Conservation (phyloP, 768 basidiomycete species). For the Crucibulum laeve region DNA sequence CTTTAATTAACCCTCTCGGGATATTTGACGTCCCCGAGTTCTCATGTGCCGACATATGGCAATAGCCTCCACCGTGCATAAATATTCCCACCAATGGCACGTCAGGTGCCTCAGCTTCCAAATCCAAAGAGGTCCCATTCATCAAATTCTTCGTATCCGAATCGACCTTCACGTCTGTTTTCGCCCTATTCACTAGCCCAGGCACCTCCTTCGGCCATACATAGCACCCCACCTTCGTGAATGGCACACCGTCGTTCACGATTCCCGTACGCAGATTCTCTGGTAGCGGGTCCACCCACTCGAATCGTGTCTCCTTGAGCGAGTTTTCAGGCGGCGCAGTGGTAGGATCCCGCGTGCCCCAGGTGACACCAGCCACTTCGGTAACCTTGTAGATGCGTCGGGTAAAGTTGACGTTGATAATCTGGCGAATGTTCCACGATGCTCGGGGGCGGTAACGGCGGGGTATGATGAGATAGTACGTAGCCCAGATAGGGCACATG, state of each 20-base stretch:
- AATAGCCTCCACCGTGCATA: slow-evolving; percentile 53
- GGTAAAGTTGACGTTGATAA: slow-evolving; percentile 47
- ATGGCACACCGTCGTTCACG: slow-evolving; percentile 32
- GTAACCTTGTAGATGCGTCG: slow-evolving; percentile 49
- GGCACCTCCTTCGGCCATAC: slow-evolving; percentile 38
- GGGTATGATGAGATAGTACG: slow-evolving; percentile 39
- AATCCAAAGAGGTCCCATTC: slow-evolving; percentile 9
- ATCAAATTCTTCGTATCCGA: slow-evolving; percentile 6
- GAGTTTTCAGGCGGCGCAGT: slow-evolving; percentile 22
- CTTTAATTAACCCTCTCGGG: slow-evolving; percentile 41
- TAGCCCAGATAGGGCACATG: slow-evolving; percentile 40
- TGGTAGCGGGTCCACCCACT: slow-evolving; percentile 42
- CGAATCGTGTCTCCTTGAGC: slow-evolving; percentile 42
- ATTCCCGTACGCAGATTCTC: slow-evolving; percentile 36
- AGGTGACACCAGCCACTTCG: slow-evolving; percentile 53
- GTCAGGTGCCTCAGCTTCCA: slow-evolving; percentile 18
- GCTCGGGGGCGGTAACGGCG: slow-evolving; percentile 39
- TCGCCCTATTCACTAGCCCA: slow-evolving; percentile 6
- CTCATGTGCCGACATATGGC: slow-evolving; percentile 56
- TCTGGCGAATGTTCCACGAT: slow-evolving; percentile 47
- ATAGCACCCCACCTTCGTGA: slow-evolving; percentile 40
- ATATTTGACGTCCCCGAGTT: slow-evolving; percentile 41
- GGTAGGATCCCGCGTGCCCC: slow-evolving; percentile 44
- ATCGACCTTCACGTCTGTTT: neutral
- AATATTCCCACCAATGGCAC: slow-evolving; percentile 40